These are phyloP conservation scores for Solanum neorickii DNA, from an alignment of 257 asterid species.

Conservation along the genomic window DNA sequence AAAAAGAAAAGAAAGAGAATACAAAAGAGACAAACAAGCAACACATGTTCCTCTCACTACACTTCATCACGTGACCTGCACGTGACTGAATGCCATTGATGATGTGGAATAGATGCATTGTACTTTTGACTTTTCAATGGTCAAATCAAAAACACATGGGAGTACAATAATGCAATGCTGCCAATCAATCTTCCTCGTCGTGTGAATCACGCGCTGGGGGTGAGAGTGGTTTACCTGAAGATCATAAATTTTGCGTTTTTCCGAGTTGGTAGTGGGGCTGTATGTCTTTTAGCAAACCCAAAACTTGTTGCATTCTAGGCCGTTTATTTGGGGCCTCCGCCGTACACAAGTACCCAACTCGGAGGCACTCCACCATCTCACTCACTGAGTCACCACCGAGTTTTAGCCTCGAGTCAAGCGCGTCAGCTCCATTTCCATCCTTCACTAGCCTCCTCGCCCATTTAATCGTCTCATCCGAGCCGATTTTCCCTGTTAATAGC, in stretches of 20 bases:
- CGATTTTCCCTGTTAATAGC: slow-evolving; percentile 44
- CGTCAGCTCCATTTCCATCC: slow-evolving; percentile 46
- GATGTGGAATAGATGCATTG: neutral
- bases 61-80: slow-evolving; percentile 1
- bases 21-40: neutral
- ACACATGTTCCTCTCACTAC: neutral
- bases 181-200: neutral
- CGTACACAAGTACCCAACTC: slow-evolving; percentile 81
- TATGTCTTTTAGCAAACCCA: slow-evolving; percentile 76
- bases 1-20: neutral
- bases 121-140: neutral
- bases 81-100: neutral
- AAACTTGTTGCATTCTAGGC: slow-evolving; percentile 82
- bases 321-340: slow-evolving; percentile 66
- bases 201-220: neutral
- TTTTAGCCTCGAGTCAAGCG: slow-evolving; percentile 53
- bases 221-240: neutral
- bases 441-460: slow-evolving; percentile 50
- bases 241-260: neutral
- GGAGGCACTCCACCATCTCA: slow-evolving; percentile 82
- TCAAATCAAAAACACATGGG: neutral
- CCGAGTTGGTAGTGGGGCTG: slow-evolving; percentile 16
- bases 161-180: neutral
- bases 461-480: slow-evolving; percentile 30
- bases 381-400: slow-evolving; percentile 39